These are phyloP conservation scores for Aspergillus clavatus DNA, from an alignment of 2,329 filamentous ascomycete species.

Conservation along the genomic window DNA sequence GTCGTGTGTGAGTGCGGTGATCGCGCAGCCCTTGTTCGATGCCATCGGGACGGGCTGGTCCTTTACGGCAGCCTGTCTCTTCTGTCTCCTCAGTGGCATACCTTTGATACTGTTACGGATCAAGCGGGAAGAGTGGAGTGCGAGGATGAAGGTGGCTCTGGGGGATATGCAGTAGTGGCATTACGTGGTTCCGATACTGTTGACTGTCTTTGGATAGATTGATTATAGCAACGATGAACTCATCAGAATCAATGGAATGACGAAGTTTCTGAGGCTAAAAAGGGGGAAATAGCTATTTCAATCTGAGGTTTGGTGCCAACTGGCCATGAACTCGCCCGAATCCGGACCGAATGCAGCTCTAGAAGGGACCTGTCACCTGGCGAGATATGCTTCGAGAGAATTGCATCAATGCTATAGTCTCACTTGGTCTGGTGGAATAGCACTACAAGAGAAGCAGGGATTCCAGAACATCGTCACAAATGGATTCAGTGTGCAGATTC, in stretches of 20 bases:
- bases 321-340: too few species aligned
- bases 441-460: slow-evolving; percentile 18
- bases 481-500: slow-evolving; percentile 26
- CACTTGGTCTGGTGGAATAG: slow-evolving; percentile 18
- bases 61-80: slow-evolving; percentile 26
- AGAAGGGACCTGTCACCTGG: too few species aligned
- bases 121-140: slow-evolving; percentile 3
- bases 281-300: too few species aligned
- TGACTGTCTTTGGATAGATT: too few species aligned
- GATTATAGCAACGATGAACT: too few species aligned
- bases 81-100: slow-evolving; percentile 7
- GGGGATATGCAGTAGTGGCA: background rate
- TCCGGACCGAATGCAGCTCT: too few species aligned
- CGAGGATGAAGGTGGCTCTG: slow-evolving; percentile 1
- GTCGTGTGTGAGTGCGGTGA: slow-evolving; percentile 32
- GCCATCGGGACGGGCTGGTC: slow-evolving; percentile 41
- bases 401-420: slow-evolving; percentile 21
- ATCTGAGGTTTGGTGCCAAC: too few species aligned
- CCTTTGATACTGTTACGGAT: slow-evolving; percentile 4
- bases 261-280: too few species aligned
- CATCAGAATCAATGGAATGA: too few species aligned
- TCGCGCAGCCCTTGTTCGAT: slow-evolving; percentile 35
- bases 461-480: slow-evolving; percentile 22
- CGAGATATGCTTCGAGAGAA: slow-evolving; percentile 19
- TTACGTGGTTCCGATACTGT: too few species aligned